These are phyloP conservation scores for Monosporascus sp. DNA, from an alignment of 2,329 filamentous ascomycete genomes.

Conservation along the genomic window DNA sequence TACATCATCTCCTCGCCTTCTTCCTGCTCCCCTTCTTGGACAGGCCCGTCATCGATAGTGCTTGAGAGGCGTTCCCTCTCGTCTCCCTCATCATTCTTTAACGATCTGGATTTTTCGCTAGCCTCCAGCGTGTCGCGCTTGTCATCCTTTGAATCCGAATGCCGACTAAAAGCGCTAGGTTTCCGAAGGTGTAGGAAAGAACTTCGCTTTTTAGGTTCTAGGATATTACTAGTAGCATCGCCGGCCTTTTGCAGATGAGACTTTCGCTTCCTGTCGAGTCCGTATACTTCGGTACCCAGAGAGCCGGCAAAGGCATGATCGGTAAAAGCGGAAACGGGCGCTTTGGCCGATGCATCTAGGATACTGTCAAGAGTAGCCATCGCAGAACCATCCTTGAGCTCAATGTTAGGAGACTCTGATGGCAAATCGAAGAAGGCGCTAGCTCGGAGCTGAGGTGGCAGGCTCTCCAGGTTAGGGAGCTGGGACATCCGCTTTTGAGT, in stretches of 20 bases:
- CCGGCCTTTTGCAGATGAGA: constrained; percentile 25
- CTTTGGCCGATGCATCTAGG: constrained; percentile 79
- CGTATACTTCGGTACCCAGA: constrained; percentile 71
- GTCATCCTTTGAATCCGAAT: constrained; percentile 18
- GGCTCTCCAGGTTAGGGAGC: constrained; percentile 38
- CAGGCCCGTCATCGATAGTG: constrained; percentile 25
- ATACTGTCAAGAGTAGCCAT: constrained; percentile 87
- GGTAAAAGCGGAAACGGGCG: constrained; percentile 86
- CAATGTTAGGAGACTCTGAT: constrained; percentile 42
- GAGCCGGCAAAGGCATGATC: constrained; percentile 80
- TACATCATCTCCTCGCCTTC: constrained; percentile 46
- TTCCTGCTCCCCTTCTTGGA: constrained; percentile 37
- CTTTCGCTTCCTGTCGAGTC: constrained; percentile 48
- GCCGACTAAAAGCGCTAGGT: constrained; percentile 27
- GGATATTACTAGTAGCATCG: constrained; percentile 11
- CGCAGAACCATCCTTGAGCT: constrained; percentile 72
- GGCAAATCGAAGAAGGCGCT: constrained; percentile 83
- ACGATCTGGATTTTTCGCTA: constrained; percentile 2
- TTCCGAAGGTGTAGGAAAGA: constrained; percentile 46
- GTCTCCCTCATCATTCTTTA: constrained; percentile 12
- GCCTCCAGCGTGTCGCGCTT: constrained; percentile 11
- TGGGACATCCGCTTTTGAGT: constrained; percentile 34
- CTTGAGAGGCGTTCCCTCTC: constrained; percentile 19
- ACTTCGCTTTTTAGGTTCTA: constrained; percentile 38
- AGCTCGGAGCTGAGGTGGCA: constrained; percentile 84